Evolutionary conservation across 2,329 filamentous ascomycete species (phyloP).

Genomic region (Neoscytalidium dimidiatum): DNA sequence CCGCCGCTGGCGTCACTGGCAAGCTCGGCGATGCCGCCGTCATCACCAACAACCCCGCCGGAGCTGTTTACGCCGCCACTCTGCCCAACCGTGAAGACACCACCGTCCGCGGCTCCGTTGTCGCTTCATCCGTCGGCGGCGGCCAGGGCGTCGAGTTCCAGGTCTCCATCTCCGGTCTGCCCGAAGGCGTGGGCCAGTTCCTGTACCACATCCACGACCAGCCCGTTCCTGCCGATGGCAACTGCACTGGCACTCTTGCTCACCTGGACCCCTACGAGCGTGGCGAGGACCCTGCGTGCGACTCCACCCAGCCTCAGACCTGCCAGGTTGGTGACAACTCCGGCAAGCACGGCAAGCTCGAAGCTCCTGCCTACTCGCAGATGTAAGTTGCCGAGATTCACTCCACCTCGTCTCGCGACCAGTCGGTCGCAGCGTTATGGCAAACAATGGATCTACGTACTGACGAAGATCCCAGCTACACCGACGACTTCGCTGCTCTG

Average conservation of each 20-base stretch:
- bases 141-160: slow-evolving; percentile 44
- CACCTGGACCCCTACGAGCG: slow-evolving; percentile 47
- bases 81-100: slow-evolving; percentile 37
- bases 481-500: slow-evolving; percentile 54
- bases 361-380: slow-evolving; percentile 30
- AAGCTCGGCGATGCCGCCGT: slow-evolving; percentile 34
- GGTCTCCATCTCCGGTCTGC: slow-evolving; percentile 44
- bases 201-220: slow-evolving; percentile 50
- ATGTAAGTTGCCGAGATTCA: slow-evolving; percentile 28
- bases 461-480: slow-evolving; percentile 39
- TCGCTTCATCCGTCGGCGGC: slow-evolving; percentile 33
- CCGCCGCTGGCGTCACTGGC: slow-evolving; percentile 28
- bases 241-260: slow-evolving; percentile 44
- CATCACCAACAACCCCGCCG: slow-evolving; percentile 39
- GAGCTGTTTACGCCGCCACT: slow-evolving; percentile 41
- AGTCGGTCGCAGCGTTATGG: too few species aligned
- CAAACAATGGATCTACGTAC: neutral
- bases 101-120: slow-evolving; percentile 37
- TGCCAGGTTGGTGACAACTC: slow-evolving; percentile 50
- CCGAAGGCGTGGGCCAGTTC: slow-evolving; percentile 46
- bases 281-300: slow-evolving; percentile 41
- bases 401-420: neutral
- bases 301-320: slow-evolving; percentile 36
- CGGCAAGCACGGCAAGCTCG: slow-evolving; percentile 48
- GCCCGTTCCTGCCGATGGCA: slow-evolving; percentile 43